phyloP scores from a whole-genome alignment of 2,329 filamentous ascomycete species.

The Sporothrix brasiliensis region DNA sequence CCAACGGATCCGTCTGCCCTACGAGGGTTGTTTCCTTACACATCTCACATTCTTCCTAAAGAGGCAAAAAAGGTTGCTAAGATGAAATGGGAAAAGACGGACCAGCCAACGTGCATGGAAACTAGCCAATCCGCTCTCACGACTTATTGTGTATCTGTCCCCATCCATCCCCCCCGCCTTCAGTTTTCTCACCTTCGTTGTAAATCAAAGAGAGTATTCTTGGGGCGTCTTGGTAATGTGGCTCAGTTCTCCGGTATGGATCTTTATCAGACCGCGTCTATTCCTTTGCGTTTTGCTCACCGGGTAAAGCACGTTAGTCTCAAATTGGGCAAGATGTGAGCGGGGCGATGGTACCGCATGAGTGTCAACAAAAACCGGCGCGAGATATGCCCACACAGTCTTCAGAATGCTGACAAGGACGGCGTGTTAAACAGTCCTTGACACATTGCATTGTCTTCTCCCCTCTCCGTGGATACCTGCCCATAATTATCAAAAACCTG shows the following conservation, averaged over 20 bases:
- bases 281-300: background rate
- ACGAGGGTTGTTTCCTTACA: background rate
- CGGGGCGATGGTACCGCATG: constrained; percentile 3
- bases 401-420: background rate
- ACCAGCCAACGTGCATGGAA: background rate
- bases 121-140: background rate
- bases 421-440: background rate
- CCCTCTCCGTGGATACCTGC: background rate
- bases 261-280: constrained; percentile 4
- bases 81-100: background rate
- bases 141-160: background rate
- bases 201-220: background rate
- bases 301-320: background rate
- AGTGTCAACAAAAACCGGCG: background rate
- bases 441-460: background rate
- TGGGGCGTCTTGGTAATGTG: constrained; percentile 19
- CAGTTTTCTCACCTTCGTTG: background rate
- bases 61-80: background rate
- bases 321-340: background rate
- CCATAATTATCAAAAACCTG: background rate
- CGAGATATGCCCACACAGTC: background rate
- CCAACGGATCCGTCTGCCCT: constrained; percentile 26
- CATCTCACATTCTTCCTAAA: background rate
- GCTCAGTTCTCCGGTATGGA: background rate
- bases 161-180: background rate